Evolutionary conservation across 306 rosid species (phyloP).

Genomic region (Vigna reflexopilosa): DNA sequence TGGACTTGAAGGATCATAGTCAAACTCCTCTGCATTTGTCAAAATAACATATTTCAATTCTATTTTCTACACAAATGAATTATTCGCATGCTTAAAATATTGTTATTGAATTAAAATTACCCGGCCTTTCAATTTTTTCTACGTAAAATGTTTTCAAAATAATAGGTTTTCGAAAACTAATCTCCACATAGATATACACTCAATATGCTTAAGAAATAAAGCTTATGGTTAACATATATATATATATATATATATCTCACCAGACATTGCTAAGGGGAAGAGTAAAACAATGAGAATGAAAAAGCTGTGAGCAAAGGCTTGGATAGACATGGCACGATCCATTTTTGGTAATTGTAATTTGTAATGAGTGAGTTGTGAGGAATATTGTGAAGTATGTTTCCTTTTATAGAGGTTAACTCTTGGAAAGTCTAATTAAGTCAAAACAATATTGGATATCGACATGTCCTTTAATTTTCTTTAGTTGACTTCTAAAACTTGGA

Average conservation of each 20-base stretch:
- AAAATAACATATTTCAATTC: neutral
- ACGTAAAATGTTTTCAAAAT: neutral
- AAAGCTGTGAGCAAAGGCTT: neutral
- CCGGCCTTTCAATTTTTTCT: neutral
- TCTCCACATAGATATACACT: too few species aligned
- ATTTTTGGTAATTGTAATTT: neutral
- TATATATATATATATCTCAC: constrained; percentile 18
- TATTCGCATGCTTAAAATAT: too few species aligned
- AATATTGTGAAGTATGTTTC: neutral
- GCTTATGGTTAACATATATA: neutral
- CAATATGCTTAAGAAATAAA: neutral
- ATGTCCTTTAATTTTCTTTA: neutral
- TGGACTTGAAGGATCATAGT: neutral
- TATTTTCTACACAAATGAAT: neutral
- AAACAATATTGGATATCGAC: neutral
- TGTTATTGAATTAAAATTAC: neutral
- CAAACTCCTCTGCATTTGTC: neutral
- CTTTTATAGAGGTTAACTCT: neutral
- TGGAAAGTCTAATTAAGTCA: neutral
- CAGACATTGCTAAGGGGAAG: neutral
- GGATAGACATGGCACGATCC: neutral
- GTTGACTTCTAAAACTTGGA: neutral
- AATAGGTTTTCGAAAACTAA: neutral
- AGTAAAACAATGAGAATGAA: neutral
- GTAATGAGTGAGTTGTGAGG: neutral